Evolutionary conservation across 1,284 basidiomycete genomes (phyloP).

Genomic region (Naganishia liquefaciens): DNA sequence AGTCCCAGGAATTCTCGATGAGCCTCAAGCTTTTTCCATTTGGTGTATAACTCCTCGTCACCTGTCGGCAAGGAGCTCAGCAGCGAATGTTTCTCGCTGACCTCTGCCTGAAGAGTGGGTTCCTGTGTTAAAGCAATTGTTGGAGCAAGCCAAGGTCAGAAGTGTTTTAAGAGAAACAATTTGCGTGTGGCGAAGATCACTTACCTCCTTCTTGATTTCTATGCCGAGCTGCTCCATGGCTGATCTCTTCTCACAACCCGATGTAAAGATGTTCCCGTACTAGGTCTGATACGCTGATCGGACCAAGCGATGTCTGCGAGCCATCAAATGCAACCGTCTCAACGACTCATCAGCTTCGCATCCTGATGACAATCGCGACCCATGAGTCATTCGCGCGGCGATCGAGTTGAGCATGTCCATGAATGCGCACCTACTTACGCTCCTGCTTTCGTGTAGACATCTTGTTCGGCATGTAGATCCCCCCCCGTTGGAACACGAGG

Average conservation of each 20-base stretch:
- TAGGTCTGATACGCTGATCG: background rate
- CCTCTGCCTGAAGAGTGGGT: constrained; percentile 81
- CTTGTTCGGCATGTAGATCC: background rate
- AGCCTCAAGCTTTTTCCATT: constrained; percentile 89
- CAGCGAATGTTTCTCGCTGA: constrained; percentile 82
- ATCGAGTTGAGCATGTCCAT: background rate
- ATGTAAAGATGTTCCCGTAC: background rate
- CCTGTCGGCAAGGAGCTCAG: constrained; percentile 72
- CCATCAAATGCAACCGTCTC: constrained; percentile 1
- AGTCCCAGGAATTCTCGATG: constrained; percentile 92
- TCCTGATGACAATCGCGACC: constrained; percentile 9
- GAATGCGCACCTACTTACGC: background rate
- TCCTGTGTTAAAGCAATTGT: constrained; percentile 61
- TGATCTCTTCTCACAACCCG: background rate
- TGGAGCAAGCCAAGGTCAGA: background rate
- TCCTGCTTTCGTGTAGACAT: background rate
- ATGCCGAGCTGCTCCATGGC: constrained; percentile 63
- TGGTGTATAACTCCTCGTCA: constrained; percentile 90
- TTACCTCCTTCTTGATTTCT: constrained; percentile 78
- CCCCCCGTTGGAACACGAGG: background rate
- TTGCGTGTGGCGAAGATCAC: constrained; percentile 39
- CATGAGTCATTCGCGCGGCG: constrained; percentile 18
- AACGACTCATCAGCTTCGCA: constrained; percentile 29
- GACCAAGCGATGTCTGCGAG: background rate
- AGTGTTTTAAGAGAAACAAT: background rate